Conservation (phyloP, 2,329 filamentous ascomycete genomes). For the Trichoderma endophyticum region DNA sequence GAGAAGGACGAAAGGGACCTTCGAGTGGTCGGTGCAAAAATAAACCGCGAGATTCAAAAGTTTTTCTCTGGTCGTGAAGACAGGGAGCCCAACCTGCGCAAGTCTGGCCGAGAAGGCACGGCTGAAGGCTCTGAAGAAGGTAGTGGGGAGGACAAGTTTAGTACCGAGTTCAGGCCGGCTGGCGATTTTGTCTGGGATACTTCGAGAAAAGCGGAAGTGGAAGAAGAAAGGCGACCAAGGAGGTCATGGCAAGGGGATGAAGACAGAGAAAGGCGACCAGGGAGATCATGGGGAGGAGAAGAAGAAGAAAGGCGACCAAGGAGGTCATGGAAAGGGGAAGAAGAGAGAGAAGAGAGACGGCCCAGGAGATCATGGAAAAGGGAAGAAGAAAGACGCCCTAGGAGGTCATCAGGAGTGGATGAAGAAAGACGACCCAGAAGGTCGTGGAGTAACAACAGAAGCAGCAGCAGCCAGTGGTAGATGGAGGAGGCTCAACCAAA, state of each 20-base stretch:
- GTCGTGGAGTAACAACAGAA: neutral
- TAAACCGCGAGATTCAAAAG: slow-evolving; percentile 37
- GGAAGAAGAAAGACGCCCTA: no score
- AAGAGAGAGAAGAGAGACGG: neutral
- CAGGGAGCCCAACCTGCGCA: slow-evolving; percentile 33
- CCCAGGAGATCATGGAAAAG: neutral
- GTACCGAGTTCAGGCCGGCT: slow-evolving; percentile 18
- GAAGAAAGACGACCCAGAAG: neutral
- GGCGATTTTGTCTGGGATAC: slow-evolving; percentile 36
- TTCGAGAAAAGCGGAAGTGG: slow-evolving; percentile 17
- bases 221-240: neutral
- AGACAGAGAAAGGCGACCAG: neutral
- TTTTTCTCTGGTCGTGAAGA: slow-evolving; percentile 37
- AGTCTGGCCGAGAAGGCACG: slow-evolving; percentile 14
- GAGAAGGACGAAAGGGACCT: slow-evolving; percentile 34
- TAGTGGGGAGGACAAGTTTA: slow-evolving; percentile 16
- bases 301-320: neutral
- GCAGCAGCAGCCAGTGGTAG: neutral
- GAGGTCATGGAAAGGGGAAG: neutral
- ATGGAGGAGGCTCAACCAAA: neutral
- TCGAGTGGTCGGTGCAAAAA: slow-evolving; percentile 32
- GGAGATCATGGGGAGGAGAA: neutral
- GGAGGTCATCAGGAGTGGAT: no score
- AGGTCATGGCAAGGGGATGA: neutral
- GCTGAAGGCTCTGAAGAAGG: slow-evolving; percentile 22